Conservation (phyloP, 495 filamentous ascomycete species). For the Penicillium steckii region DNA sequence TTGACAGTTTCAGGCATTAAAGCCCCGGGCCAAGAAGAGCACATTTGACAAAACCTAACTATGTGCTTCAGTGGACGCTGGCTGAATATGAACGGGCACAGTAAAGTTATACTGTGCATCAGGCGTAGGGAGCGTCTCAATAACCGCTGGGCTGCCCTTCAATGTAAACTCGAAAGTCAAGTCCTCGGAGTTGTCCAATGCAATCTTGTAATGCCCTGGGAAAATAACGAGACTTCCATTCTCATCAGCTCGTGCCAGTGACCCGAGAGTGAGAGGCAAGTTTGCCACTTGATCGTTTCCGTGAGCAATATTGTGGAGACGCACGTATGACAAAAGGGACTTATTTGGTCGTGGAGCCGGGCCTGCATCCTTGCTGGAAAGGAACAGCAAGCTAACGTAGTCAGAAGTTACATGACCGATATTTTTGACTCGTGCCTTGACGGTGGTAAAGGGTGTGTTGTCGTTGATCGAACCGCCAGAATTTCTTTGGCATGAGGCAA, state of each 20-base stretch:
- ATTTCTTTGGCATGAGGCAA: conserved; percentile 7
- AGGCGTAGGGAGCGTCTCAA: conserved; percentile 11
- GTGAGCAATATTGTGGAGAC: conserved; percentile 41
- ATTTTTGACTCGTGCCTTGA: conserved; percentile 43
- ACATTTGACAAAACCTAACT: conserved; percentile 2
- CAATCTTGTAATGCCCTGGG: conserved; percentile 55
- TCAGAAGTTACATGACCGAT: conserved; percentile 50
- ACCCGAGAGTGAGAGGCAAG: conserved; percentile 51
- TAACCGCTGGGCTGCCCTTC: conserved; percentile 5
- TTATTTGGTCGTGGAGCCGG: conserved; percentile 58
- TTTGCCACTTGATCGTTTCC: conserved; percentile 27
- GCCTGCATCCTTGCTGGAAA: conserved; percentile 44
- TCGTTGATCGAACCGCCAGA: conserved; percentile 1
- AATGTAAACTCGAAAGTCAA: conserved; percentile 12
- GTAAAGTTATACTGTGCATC: conserved; percentile 10
- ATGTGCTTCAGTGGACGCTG: conserved; percentile 2
- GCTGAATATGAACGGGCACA: conserved; percentile 11
- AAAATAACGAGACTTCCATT: conserved; percentile 56
- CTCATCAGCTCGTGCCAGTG: conserved; percentile 52
- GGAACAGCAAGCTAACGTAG: conserved; percentile 53
- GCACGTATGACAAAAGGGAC: conserved; percentile 50
- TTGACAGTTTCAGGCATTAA: not conserved
- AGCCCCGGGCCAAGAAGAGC: conserved; percentile 3
- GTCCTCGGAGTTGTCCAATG: conserved; percentile 37
- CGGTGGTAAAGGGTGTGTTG: conserved; percentile 30